phyloP scores from a whole-genome alignment of 768 basidiomycete genomes.

The Calocera viscosa region DNA sequence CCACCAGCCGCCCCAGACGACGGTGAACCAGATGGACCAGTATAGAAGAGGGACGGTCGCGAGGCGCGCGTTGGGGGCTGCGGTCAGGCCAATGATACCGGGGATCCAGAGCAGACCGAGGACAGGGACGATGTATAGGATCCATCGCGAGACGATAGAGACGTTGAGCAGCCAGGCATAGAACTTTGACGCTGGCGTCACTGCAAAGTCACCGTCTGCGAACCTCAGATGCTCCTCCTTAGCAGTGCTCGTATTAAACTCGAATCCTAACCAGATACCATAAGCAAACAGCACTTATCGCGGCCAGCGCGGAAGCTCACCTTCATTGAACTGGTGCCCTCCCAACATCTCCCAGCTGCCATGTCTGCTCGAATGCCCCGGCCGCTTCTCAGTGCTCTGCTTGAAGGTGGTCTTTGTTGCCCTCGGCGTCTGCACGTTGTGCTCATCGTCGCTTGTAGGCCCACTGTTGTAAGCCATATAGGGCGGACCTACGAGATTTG shows the following conservation, averaged over 20 bases:
- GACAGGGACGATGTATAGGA: conserved; percentile 36
- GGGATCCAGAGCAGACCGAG: conserved; percentile 29
- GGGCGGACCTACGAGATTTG: not conserved
- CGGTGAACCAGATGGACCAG: conserved; percentile 78
- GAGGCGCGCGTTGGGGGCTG: conserved; percentile 42
- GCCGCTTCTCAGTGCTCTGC: conserved; percentile 4
- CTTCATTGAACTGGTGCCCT: conserved; percentile 3
- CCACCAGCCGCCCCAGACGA: conserved; percentile 83
- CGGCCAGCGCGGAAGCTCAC: not conserved
- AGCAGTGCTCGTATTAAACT: not conserved
- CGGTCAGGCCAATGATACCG: conserved; percentile 49
- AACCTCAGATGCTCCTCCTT: not conserved
- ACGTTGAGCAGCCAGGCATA: conserved; percentile 65
- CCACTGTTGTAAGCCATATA: not conserved
- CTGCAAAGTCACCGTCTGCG: not conserved
- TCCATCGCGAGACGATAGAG: conserved; percentile 70
- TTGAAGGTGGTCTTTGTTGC: not conserved
- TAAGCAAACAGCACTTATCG: not conserved
- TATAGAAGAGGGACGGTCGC: conserved; percentile 52
- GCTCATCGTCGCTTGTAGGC: not conserved
- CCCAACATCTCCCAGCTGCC: not conserved
- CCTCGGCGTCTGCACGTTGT: not conserved
- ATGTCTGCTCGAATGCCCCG: not conserved
- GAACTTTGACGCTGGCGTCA: conserved; percentile 23
- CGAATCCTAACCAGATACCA: not conserved